phyloP scores from a whole-genome alignment of 2,329 filamentous ascomycete genomes.

The Trichoderma cornu-damae region DNA sequence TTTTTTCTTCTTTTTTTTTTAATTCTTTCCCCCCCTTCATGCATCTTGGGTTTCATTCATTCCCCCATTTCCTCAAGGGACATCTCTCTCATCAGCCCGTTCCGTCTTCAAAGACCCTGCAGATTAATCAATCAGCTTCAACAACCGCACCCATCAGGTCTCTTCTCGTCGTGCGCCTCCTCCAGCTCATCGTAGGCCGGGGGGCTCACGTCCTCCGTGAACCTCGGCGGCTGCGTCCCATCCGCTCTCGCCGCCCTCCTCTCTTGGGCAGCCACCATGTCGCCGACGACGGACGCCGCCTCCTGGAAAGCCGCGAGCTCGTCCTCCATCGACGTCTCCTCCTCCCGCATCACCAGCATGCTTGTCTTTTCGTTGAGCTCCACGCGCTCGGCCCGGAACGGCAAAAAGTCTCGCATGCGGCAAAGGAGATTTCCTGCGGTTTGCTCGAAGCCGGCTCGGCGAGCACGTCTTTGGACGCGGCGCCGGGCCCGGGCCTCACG shows the following conservation, averaged over 20 bases:
- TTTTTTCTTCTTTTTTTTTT: too few species aligned
- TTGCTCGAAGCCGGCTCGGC: constrained; percentile 20
- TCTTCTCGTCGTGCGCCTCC: constrained; percentile 3
- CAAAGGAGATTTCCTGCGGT: constrained; percentile 22
- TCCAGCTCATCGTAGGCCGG: constrained; percentile 23
- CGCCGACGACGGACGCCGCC: constrained; percentile 42
- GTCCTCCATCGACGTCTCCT: constrained; percentile 38
- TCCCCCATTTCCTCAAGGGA: too few species aligned
- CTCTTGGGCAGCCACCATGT: constrained; percentile 43
- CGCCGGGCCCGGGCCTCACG: constrained; percentile 25
- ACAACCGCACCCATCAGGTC: background rate
- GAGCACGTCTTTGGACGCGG: constrained; percentile 25
- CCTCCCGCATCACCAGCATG: background rate
- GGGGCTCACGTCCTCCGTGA: constrained; percentile 20
- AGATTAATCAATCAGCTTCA: background rate
- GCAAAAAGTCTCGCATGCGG: constrained; percentile 1
- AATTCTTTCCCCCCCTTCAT: too few species aligned
- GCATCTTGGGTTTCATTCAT: too few species aligned
- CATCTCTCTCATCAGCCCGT: too few species aligned
- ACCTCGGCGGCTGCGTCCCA: background rate
- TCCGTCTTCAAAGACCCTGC: too few species aligned
- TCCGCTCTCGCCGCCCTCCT: constrained; percentile 21
- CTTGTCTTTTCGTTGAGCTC: constrained; percentile 9
- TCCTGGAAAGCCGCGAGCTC: constrained; percentile 46
- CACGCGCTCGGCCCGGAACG: background rate